phyloP scores from a whole-genome alignment of 306 rosid species.

The Rosa chinensis region DNA sequence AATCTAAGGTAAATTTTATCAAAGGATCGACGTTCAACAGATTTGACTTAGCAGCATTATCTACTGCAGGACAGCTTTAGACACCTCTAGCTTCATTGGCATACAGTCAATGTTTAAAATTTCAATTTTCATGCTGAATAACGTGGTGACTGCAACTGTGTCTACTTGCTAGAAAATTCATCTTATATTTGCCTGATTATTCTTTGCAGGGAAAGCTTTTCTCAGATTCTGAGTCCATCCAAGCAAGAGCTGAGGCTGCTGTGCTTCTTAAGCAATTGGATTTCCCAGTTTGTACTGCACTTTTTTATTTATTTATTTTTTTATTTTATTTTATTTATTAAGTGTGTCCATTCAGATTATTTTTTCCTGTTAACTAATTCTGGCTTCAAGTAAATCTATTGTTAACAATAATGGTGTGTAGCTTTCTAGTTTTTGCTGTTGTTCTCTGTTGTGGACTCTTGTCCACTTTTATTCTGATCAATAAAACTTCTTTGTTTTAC shows the following conservation, averaged over 20 bases:
- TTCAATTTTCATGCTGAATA: background rate
- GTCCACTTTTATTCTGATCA: background rate
- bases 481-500: background rate
- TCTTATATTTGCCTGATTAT: slow-evolving; percentile 32
- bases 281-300: slow-evolving; percentile 64
- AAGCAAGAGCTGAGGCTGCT: slow-evolving; percentile 94
- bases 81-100: background rate
- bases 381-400: background rate
- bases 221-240: slow-evolving; percentile 89
- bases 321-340: background rate
- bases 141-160: background rate
- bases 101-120: background rate
- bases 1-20: background rate
- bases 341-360: slow-evolving; percentile 10
- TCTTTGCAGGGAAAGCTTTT: slow-evolving; percentile 74
- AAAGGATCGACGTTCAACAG: background rate
- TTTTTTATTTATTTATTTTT: background rate
- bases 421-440: background rate
- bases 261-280: slow-evolving; percentile 91
- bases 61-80: background rate
- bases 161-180: background rate
- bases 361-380: background rate
- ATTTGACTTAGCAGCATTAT: background rate
- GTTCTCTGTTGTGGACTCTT: background rate
- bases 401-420: background rate